phyloP scores from a whole-genome alignment of 1,284 basidiomycete genomes.

The Phlebopus sp. region DNA sequence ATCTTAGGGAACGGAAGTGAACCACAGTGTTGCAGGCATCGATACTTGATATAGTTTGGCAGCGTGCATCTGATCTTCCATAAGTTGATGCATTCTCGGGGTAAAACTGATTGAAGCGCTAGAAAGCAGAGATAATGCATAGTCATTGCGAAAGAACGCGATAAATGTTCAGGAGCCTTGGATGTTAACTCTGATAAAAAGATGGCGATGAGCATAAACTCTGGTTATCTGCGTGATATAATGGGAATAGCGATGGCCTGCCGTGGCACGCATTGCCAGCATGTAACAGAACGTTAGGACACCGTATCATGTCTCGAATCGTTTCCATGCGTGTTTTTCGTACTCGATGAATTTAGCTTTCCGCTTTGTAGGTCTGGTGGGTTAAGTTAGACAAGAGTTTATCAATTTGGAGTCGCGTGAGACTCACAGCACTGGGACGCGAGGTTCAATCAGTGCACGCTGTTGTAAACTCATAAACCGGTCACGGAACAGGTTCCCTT shows the following conservation, averaged over 20 bases:
- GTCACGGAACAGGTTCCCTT: constrained; percentile 92
- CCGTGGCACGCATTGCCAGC: neutral
- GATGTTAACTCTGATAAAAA: no score
- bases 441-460: constrained; percentile 74
- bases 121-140: neutral
- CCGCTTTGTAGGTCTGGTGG: constrained; percentile 47
- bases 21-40: no score
- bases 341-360: constrained; percentile 66
- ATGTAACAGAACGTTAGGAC: neutral
- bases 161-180: no score
- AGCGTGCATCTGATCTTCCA: neutral
- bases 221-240: no score
- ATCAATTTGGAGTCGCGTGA: constrained; percentile 1
- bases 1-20: no score
- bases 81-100: neutral
- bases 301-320: constrained; percentile 52
- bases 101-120: neutral
- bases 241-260: no score
- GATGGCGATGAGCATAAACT: neutral
- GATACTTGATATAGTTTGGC: no score
- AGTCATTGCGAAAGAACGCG: neutral
- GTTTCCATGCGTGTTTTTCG: constrained; percentile 89
- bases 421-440: constrained; percentile 69
- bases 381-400: constrained; percentile 6
- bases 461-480: constrained; percentile 83